Evolutionary conservation across 169 alveolate species (phyloP), one percentile per base, ranked within the genome.

Genomic region (Toxoplasma gondii): DNA sequence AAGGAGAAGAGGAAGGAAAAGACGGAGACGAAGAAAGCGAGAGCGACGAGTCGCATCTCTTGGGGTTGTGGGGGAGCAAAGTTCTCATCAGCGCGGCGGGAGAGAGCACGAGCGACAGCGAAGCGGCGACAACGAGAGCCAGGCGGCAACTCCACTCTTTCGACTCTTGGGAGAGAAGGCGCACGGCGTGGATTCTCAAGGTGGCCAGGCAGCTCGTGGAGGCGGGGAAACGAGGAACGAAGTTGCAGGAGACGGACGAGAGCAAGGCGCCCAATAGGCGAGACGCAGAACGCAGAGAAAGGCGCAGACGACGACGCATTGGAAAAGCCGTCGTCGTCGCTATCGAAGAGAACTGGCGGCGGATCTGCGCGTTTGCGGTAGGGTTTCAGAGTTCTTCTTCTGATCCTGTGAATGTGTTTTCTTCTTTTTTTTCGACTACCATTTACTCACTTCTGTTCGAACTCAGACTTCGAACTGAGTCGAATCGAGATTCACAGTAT

Each of bases 61-160:
- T 78, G 29, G n/a, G 45, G 19, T n/a, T 78, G 49, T 78, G 86
- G 86, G 43, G 86, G 29, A 78, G 44, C 86, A n/a, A 78, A 19
- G 86, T 78, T n/a, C 86, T 78, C 86, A 27, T 78, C 86, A 78
- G 86, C 45, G 74, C 74, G 74, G n/a, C 4, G 74, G 74, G 5
- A 64, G 24, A 49, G 58, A 49, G 58, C 58, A 12, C 58, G 58
- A 49, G 58, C 58, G 22, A 49, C 22, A 49, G 58, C 4, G 74
- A 7, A 64, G 29, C 74, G 74, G 74, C 1, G 24, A 7, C 74
- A 31, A 22, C 9, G 34, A 16, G 22, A 19, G 29, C 24, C 31
- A 19, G 5, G 74, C 74, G 74, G 74, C 34, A 64, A 64, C 74
- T 64, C 74, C n/a, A 64, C 34, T 16, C 74, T 4, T 64, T 64